Evolutionary conservation across 2,329 filamentous ascomycete genomes (phyloP).

Genomic region (Malbranchea cinnamomea): DNA sequence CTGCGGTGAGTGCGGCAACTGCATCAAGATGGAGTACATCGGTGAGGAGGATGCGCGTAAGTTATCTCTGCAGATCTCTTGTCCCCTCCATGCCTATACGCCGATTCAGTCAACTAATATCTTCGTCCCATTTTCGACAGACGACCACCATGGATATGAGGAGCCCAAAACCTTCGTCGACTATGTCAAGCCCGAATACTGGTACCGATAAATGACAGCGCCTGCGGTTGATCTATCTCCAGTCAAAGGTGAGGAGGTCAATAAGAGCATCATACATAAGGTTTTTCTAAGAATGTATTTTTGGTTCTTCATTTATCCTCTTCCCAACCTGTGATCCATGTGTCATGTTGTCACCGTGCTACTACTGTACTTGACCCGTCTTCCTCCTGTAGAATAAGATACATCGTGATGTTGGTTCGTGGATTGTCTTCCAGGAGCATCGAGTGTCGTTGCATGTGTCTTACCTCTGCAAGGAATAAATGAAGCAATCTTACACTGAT

Average conservation of each 20-base stretch:
- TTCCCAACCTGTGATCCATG: background rate
- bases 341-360: background rate
- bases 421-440: no score
- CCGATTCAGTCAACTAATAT: background rate
- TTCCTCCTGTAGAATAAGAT: no score
- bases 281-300: no score
- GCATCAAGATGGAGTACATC: constrained; percentile 96
- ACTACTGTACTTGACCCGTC: constrained; percentile 1
- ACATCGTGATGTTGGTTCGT: no score
- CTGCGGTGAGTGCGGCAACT: constrained; percentile 90
- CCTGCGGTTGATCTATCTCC: no score
- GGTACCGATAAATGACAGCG: constrained; percentile 49
- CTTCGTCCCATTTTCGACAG: constrained; percentile 14
- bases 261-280: no score
- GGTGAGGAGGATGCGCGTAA: constrained; percentile 57
- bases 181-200: constrained; percentile 89
- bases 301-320: no score
- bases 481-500: no score
- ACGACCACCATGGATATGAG: constrained; percentile 36
- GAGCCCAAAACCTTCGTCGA: constrained; percentile 96
- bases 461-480: no score
- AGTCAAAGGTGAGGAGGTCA: no score
- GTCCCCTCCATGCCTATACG: background rate
- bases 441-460: no score
- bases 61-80: constrained; percentile 10